Conservation (phyloP, 768 basidiomycete genomes). For the Cystobasidium onofrii region DNA sequence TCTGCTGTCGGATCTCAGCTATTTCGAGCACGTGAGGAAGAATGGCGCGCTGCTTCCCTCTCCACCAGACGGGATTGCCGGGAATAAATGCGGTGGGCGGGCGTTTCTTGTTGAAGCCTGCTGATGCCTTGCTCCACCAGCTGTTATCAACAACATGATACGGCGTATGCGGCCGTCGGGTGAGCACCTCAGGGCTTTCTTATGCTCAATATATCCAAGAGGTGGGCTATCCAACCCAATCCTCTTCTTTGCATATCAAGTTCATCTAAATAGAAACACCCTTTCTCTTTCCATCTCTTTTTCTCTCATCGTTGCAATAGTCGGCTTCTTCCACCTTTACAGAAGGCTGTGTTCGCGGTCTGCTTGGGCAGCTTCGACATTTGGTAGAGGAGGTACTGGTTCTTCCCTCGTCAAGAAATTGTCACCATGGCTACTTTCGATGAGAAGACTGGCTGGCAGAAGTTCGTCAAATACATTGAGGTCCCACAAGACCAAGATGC, state of each 20-base stretch:
- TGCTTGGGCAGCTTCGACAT: no score
- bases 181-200: neutral
- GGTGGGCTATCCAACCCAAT: neutral
- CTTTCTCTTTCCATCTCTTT: no score
- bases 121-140: neutral
- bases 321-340: no score
- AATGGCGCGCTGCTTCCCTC: no score
- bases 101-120: neutral
- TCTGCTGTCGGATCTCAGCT: no score
- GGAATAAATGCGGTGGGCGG: no score
- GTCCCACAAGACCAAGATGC: constrained; percentile 7
- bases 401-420: neutral
- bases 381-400: no score
- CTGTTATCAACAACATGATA: neutral
- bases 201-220: neutral
- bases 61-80: neutral
- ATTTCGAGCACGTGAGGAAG: no score
- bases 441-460: neutral
- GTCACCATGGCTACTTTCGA: neutral
- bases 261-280: no score
- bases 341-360: no score
- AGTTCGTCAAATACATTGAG: constrained; percentile 3
- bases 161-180: neutral
- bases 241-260: neutral
- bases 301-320: no score